Percentiles rank a stretch among this genome's conserved stretches.
phyloP scores from a whole-genome alignment of 2,329 filamentous ascomycete species.

The Pseudocercospora fijiensis region DNA sequence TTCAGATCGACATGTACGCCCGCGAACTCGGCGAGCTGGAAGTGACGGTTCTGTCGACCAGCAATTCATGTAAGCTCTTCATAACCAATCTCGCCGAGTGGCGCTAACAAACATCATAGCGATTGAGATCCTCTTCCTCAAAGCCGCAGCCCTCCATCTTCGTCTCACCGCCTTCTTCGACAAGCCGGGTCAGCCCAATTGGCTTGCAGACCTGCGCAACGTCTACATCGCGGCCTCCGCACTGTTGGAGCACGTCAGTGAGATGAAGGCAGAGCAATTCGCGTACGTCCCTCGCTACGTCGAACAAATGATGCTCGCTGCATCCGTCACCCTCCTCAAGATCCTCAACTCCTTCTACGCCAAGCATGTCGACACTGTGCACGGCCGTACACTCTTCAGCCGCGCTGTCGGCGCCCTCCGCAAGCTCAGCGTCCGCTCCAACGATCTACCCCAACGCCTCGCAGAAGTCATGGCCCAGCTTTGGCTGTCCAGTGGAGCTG shows the following conservation, averaged over 20 bases:
- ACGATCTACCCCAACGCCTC: conserved; percentile 75
- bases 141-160: conserved; percentile 71
- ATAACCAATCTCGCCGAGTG: neutral
- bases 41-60: conserved; percentile 37
- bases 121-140: conserved; percentile 61
- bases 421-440: conserved; percentile 70
- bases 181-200: conserved; percentile 67
- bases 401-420: conserved; percentile 69
- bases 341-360: conserved; percentile 74
- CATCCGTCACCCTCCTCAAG: conserved; percentile 73
- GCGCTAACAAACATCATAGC: conserved; percentile 35
- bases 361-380: conserved; percentile 66
- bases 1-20: conserved; percentile 41
- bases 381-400: conserved; percentile 68
- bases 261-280: conserved; percentile 55
- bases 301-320: conserved; percentile 81
- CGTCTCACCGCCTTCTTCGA: conserved; percentile 80
- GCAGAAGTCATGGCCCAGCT: conserved; percentile 85
- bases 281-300: conserved; percentile 71
- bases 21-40: conserved; percentile 41
- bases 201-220: conserved; percentile 71
- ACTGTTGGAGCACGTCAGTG: conserved; percentile 71
- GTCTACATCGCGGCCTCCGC: conserved; percentile 69
- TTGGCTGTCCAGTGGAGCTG: conserved; percentile 61
- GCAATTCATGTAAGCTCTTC: conserved; percentile 31